Evolutionary conservation across 176 grass and related monocot genomes (phyloP).

Genomic region (Oryza nivara): DNA sequence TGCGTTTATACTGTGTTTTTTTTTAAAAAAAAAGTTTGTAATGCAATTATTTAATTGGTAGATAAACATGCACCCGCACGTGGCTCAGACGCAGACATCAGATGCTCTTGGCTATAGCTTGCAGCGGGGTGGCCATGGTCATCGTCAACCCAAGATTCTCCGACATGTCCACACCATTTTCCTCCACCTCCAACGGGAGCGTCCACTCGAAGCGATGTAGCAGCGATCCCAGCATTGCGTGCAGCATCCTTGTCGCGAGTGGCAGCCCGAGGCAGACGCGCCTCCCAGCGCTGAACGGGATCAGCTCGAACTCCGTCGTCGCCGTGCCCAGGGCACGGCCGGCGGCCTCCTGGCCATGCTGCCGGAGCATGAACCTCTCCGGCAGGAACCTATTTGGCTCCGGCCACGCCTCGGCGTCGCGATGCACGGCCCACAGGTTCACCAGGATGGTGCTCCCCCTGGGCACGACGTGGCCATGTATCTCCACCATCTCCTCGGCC

Average conservation of each 20-base stretch:
- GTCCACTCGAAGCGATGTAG: slow-evolving; percentile 48
- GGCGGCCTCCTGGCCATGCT: neutral
- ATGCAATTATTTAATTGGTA: no score
- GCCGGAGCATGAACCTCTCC: slow-evolving; percentile 46
- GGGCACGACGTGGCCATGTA: slow-evolving; percentile 33
- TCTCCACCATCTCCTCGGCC: neutral
- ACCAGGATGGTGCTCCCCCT: slow-evolving; percentile 36
- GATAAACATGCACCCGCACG: no score
- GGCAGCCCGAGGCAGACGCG: slow-evolving; percentile 49
- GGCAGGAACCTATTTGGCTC: slow-evolving; percentile 39
- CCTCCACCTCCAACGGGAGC: neutral
- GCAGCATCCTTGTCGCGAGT: slow-evolving; percentile 39
- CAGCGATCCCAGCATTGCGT: slow-evolving; percentile 48
- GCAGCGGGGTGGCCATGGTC: slow-evolving; percentile 28
- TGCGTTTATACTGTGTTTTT: no score
- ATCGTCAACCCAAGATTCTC: slow-evolving; percentile 32
- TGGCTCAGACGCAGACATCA: neutral
- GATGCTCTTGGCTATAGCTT: neutral
- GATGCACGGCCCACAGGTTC: slow-evolving; percentile 55
- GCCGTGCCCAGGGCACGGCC: neutral
- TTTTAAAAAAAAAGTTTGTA: no score
- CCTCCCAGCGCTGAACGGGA: slow-evolving; percentile 51
- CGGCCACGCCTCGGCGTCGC: slow-evolving; percentile 8
- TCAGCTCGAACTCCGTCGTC: slow-evolving; percentile 28
- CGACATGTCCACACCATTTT: slow-evolving; percentile 28